Percentiles rank a stretch among this genome's conserved stretches.
phyloP scores from a whole-genome alignment of 305 asterid species.

The Solanum hybrid region DNA sequence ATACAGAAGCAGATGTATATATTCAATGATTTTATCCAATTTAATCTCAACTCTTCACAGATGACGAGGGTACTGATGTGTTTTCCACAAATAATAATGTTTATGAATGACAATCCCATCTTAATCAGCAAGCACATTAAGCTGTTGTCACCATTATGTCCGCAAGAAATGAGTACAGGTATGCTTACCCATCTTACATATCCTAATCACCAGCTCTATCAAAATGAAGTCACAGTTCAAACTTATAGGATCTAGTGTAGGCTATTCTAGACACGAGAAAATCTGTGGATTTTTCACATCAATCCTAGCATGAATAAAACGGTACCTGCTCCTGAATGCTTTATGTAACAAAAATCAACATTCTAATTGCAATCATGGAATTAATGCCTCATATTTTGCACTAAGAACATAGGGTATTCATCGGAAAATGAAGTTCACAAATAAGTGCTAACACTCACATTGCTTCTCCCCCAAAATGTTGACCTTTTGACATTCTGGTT shows the following conservation, averaged over 20 bases:
- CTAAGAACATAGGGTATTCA: not conserved
- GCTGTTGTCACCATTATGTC: not conserved
- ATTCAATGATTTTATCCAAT: not conserved
- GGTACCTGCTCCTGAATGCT: not conserved
- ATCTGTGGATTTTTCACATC: not conserved
- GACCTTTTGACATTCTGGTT: slow-evolving; percentile 59
- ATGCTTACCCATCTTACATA: not conserved
- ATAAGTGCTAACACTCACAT: slow-evolving; percentile 40
- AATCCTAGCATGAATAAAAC: not conserved
- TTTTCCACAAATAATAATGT: not conserved
- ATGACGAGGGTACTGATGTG: not conserved
- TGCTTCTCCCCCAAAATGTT: slow-evolving; percentile 82
- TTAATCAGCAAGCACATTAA: not conserved
- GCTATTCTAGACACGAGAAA: not conserved
- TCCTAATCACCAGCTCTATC: not conserved
- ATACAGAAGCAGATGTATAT: not conserved
- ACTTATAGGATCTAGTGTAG: not conserved
- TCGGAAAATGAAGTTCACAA: not conserved
- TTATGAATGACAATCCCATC: not conserved
- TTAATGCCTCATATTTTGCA: not conserved
- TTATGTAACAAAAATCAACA: not conserved
- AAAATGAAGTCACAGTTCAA: not conserved
- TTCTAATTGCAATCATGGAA: not conserved
- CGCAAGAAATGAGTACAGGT: not conserved
- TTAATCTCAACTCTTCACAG: not conserved